Evolutionary conservation across 371 early-diverging fungal species (phyloP), one percentile per base, ranked within the genome.

Genomic region (Rhizopus microsporus): DNA sequence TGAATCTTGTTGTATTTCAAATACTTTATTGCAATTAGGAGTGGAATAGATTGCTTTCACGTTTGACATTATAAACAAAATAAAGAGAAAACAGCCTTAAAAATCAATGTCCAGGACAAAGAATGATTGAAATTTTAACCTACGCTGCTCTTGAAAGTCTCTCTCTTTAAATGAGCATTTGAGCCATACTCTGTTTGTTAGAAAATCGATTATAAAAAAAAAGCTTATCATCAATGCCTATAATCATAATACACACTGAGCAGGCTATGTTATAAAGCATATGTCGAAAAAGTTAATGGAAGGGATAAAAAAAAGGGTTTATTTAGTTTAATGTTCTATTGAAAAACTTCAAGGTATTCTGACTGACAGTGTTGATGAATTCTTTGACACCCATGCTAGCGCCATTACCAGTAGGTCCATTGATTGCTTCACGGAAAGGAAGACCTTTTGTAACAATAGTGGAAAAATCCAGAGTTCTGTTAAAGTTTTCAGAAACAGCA

Each of bases 331-430:
- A 0, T 1, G 23, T 23, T 23, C n/a, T n/a, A 23, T 23, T 23
- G 23, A 37, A 37, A 5, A 10, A 37, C 7, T 37, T 13, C 38
- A 37, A 13, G 7, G 38, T 37, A 29, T 46, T 46, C 29, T 7
- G 7, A 29, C 46, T 46, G 23, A 46, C 29, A 23, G 8, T 29
- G 8, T 29, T 7, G 17, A 63, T 40, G 40, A 46, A 62, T 52
- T 67, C 63, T 9, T 59, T 67, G 13, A 67, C 37, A 48, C 63
- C 63, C 37, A 56, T 9, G 8, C 53, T 37, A 48, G 63, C 58
- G 8, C 17, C 12, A 15, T 59, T 37, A 15, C 54, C 63, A 15
- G 59, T 67, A 33, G 67, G 57, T n/a, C 67, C 63, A 43, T 67
- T 39, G 2, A 67, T 45, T 1, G 67, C 62, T 15, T 16, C 40